Base-by-base conservation (phyloP, 176 grass and related monocot species). In the Triticum urartu region DNA sequence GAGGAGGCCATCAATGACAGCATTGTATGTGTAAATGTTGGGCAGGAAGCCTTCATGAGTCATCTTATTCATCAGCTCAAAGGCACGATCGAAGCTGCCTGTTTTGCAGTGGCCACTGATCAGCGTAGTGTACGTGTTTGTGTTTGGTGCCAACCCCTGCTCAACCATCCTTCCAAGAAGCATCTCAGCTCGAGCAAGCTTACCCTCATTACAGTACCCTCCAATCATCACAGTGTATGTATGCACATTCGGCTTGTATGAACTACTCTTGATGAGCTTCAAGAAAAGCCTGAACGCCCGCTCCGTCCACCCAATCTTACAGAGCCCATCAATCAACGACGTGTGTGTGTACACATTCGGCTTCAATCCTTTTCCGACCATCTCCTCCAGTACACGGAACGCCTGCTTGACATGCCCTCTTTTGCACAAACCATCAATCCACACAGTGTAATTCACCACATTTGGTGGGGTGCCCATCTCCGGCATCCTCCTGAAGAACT, bases 281-380 rank as follows among this genome's bases (percentile, higher is more conserved):
- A 95, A 72, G 81, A 98, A 98, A 75, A 98, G 89, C 28, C 89
- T 80, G 74, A 98, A 98, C 0, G 97, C 97, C 59, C 92, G 67
- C 83, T 95, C 94, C 0, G 79, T 95, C 96, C 96, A 98, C 18
- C 96, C 96, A 43, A 98, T 94, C 92, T 94, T 95, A 88, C 97
- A 95, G 26, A 98, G 75, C 7, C 96, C 96, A 28, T 94, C 30
- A 3, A 98, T 95, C 60, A 98, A 64, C 5, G 88, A 77, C 0
- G 92, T 95, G 71, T 98, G 97, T 0, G 97, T 95, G 86, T 98
- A 98, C 47, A 92, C 90, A n/a, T 95, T 94, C 1, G 88, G 93
- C 54, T 95, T 98, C 84, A 95, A 28, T 24, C 91, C 96, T 59
- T 81, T 90, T 42, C 69, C 24, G 5, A 93, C 89, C 96, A 95